phyloP scores from a whole-genome alignment of 2,329 filamentous ascomycete species.

The Pestalotiopsis sp. region DNA sequence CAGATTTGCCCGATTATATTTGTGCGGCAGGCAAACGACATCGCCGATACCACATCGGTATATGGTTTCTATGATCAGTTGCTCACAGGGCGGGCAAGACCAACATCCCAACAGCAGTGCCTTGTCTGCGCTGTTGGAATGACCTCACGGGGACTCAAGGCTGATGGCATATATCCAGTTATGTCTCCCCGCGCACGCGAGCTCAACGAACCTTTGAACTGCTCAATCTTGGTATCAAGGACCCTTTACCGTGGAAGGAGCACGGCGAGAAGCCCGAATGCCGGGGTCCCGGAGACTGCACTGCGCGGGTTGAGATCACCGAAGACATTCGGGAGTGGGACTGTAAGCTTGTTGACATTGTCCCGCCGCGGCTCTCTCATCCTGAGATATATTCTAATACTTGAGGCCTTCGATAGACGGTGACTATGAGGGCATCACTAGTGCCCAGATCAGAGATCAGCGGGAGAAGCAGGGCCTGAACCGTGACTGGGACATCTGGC shows the following conservation, averaged over 20 bases:
- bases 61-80: no score
- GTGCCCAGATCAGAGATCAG: constrained; percentile 64
- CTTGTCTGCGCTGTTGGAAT: no score
- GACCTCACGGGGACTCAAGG: not conserved
- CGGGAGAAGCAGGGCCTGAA: constrained; percentile 59
- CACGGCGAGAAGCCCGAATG: constrained; percentile 40
- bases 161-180: constrained; percentile 46
- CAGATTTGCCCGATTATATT: no score
- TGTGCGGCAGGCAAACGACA: no score
- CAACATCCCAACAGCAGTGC: not conserved
- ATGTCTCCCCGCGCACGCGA: constrained; percentile 83
- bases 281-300: constrained; percentile 48
- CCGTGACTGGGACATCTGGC: constrained; percentile 81
- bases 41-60: no score
- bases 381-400: not conserved
- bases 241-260: constrained; percentile 70
- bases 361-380: not conserved
- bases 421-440: constrained; percentile 82
- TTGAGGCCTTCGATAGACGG: constrained; percentile 50
- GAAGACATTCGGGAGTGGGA: constrained; percentile 83
- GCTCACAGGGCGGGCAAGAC: no score
- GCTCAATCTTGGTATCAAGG: constrained; percentile 72
- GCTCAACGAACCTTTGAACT: constrained; percentile 91
- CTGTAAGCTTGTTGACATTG: constrained; percentile 38
- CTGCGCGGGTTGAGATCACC: constrained; percentile 67